Percentiles rank a stretch among this genome's conserved stretches.
phyloP scores from a whole-genome alignment of 352 stramenopile species.

The Globisporangium heterothallicum region DNA sequence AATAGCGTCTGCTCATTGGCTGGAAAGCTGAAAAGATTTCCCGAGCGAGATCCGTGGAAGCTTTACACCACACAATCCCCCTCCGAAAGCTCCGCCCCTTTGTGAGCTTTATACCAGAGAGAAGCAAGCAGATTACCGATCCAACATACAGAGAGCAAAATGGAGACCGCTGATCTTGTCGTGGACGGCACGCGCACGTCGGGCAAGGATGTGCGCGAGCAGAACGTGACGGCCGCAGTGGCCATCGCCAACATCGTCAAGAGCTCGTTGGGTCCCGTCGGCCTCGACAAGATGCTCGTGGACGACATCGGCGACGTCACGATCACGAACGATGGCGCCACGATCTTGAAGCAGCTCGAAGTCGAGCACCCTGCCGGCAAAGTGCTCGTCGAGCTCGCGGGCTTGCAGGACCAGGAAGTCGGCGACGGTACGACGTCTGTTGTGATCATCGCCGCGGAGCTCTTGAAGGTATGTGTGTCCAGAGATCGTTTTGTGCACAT shows the following conservation, averaged over 20 bases:
- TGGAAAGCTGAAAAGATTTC: constrained; percentile 25
- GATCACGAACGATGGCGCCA: constrained; percentile 99
- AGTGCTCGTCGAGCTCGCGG: constrained; percentile 96
- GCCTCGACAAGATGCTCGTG: constrained; percentile 99
- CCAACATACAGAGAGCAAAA: constrained; percentile 8
- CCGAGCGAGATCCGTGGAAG: constrained; percentile 11
- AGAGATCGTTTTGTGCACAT: too few species aligned
- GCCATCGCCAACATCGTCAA: constrained; percentile 99
- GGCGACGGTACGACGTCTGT: constrained; percentile 99
- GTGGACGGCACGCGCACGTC: constrained; percentile 89
- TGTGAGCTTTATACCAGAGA: not conserved
- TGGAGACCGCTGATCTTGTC: constrained; percentile 79
- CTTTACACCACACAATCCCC: constrained; percentile 44
- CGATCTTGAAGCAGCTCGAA: constrained; percentile 98
- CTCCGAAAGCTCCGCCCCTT: constrained; percentile 7
- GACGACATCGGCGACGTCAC: constrained; percentile 98
- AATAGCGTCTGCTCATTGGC: not conserved
- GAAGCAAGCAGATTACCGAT: not conserved
- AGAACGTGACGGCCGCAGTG: constrained; percentile 96
- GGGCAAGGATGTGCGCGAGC: constrained; percentile 91
- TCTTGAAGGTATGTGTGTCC: constrained; percentile 78
- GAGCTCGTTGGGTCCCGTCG: constrained; percentile 96
- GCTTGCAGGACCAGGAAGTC: constrained; percentile 99
- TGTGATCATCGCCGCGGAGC: constrained; percentile 98
- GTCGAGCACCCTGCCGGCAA: constrained; percentile 99